Conservation (phyloP, 2,329 filamentous ascomycete species). For the Sclerotinia subarctica region DNA sequence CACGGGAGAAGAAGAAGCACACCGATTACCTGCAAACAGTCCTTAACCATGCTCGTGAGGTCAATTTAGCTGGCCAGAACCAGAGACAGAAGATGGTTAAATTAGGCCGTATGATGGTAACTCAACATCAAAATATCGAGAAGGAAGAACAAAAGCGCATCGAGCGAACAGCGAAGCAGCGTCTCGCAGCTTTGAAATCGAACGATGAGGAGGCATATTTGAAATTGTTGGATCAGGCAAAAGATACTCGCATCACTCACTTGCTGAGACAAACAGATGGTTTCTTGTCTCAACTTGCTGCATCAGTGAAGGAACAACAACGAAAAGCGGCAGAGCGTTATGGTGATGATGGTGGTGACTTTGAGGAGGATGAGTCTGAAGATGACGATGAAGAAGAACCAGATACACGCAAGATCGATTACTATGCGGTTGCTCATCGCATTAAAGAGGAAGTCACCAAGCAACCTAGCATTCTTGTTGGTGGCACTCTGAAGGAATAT, state of each 20-base stretch:
- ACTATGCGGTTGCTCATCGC: conserved; percentile 96
- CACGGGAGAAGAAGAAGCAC: conserved; percentile 97
- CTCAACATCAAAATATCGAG: conserved; percentile 92
- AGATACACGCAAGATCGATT: conserved; percentile 83
- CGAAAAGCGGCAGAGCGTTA: conserved; percentile 77
- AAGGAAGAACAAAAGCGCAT: conserved; percentile 99
- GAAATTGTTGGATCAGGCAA: conserved; percentile 95
- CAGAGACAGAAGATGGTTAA: conserved; percentile 78
- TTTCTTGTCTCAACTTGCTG: conserved; percentile 92
- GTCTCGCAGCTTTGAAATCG: conserved; percentile 96
- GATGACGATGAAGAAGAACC: conserved; percentile 68
- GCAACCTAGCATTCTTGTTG: conserved; percentile 83
- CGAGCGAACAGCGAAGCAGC: conserved; percentile 96
- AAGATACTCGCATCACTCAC: conserved; percentile 98
- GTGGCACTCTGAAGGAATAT: conserved; percentile 93
- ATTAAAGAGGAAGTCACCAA: conserved; percentile 86
- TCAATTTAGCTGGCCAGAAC: conserved; percentile 62
- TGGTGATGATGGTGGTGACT: conserved; percentile 56
- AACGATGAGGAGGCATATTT: conserved; percentile 99
- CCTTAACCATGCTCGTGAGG: conserved; percentile 74
- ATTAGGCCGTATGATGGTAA: conserved; percentile 82
- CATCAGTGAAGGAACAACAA: conserved; percentile 92
- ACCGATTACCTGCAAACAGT: conserved; percentile 87
- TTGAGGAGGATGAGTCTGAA: conserved; percentile 55
- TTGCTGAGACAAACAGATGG: conserved; percentile 95